A percentile compares a stretch with the other conserved stretches of the same genome.
phyloP scores from a whole-genome alignment of 179 eudicot species.

The Spergularia azorica region DNA sequence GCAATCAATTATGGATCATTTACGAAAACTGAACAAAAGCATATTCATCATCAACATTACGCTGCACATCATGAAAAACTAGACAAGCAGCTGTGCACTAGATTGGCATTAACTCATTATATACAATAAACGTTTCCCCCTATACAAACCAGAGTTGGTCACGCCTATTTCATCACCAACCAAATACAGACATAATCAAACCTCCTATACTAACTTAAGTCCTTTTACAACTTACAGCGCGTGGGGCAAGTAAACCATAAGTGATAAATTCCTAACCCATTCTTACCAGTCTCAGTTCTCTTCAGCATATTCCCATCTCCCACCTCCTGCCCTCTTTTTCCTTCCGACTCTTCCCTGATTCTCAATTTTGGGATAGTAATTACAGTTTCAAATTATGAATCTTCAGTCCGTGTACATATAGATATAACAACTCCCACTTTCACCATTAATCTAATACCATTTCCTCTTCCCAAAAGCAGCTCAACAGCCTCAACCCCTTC shows the following conservation, averaged over 20 bases:
- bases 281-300: background rate
- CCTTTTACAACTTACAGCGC: background rate
- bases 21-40: background rate
- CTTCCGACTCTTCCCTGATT: background rate
- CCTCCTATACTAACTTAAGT: too few relatives aligned
- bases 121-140: background rate
- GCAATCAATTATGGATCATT: background rate
- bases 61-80: background rate
- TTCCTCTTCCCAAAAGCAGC: background rate
- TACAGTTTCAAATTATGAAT: background rate
- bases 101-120: background rate
- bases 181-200: too few relatives aligned
- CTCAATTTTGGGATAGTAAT: background rate
- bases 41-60: too few relatives aligned
- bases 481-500: background rate
- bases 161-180: background rate
- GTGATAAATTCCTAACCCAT: background rate
- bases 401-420: background rate
- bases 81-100: background rate
- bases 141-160: background rate
- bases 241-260: background rate
- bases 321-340: background rate
- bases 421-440: background rate
- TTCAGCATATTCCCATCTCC: background rate
- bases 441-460: conserved; percentile 3